phyloP scores from a whole-genome alignment of 2,329 filamentous ascomycete genomes.

The Cordyceps tenuipes region DNA sequence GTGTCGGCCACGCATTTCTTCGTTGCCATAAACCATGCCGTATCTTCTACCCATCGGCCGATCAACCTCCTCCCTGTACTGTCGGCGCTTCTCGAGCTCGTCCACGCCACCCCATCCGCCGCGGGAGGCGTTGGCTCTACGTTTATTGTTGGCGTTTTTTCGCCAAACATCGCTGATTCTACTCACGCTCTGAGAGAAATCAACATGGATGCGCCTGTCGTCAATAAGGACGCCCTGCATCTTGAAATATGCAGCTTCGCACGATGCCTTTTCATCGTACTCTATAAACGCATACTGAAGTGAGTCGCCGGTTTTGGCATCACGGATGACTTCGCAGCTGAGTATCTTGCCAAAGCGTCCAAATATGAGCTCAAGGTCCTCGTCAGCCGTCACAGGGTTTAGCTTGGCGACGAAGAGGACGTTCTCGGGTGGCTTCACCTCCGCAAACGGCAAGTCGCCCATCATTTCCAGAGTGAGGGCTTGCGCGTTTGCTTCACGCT shows the following conservation, averaged over 20 bases:
- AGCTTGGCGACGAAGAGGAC: conserved; percentile 97
- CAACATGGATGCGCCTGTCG: conserved; percentile 93
- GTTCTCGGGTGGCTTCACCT: conserved; percentile 95
- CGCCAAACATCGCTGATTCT: conserved; percentile 88
- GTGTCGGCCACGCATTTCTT: conserved; percentile 51
- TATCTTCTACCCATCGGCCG: conserved; percentile 45
- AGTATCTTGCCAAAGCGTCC: conserved; percentile 92
- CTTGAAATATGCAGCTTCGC: conserved; percentile 94
- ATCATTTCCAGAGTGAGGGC: conserved; percentile 96
- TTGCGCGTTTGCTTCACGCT: conserved; percentile 87
- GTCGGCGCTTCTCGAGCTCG: conserved; percentile 79
- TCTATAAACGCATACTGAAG: conserved; percentile 98
- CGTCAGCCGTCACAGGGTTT: conserved; percentile 90
- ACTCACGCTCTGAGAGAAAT: conserved; percentile 92
- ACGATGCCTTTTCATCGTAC: conserved; percentile 85
- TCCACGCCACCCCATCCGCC: conserved; percentile 89
- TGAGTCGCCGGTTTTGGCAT: conserved; percentile 88
- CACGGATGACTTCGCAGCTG: conserved; percentile 91
- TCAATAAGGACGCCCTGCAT: conserved; percentile 98
- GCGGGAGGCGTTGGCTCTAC: conserved; percentile 44
- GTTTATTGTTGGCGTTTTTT: conserved; percentile 73
- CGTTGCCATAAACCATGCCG: conserved; percentile 72
- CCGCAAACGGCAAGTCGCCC: conserved; percentile 91
- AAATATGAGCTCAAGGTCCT: conserved; percentile 93
- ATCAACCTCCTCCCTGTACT: conserved; percentile 67